Percentiles rank a stretch among this genome's conserved stretches.
phyloP scores from a whole-genome alignment of 148 eudicot species.

The Vaccinium corymbosum region DNA sequence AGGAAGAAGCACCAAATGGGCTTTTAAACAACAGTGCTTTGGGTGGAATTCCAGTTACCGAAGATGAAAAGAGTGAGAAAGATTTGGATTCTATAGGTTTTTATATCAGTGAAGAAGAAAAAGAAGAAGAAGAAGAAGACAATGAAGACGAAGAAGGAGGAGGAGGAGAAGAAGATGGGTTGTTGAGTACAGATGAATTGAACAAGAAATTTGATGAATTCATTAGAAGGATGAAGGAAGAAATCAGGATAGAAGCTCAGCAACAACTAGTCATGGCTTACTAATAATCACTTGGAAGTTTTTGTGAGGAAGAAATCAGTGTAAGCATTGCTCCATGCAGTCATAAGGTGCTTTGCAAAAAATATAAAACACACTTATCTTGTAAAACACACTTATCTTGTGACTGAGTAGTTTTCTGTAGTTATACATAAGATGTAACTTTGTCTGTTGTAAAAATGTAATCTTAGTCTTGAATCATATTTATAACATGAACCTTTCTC shows the following conservation, averaged over 20 bases:
- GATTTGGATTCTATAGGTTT: neutral
- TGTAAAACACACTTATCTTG: neutral
- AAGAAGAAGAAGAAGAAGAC: conserved; percentile 42
- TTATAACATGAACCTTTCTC: neutral
- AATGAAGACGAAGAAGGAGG: conserved; percentile 38
- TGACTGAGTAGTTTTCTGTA: neutral
- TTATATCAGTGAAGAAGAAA: conserved; percentile 43
- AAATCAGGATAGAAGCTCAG: conserved; percentile 49
- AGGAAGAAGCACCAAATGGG: conserved; percentile 24
- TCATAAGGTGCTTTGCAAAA: neutral
- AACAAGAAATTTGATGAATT: conserved; percentile 77
- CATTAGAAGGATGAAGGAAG: conserved; percentile 72
- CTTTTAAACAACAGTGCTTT: neutral
- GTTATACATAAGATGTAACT: neutral
- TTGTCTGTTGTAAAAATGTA: neutral
- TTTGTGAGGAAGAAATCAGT: neutral
- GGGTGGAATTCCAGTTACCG: neutral
- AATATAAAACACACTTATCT: neutral
- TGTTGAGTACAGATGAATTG: conserved; percentile 59
- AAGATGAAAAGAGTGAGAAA: conserved; percentile 22
- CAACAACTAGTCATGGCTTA: conserved; percentile 38
- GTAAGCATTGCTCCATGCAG: neutral
- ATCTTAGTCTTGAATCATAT: neutral
- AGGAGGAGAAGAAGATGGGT: conserved; percentile 23
- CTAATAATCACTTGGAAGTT: neutral